phyloP scores from a whole-genome alignment of 2,329 filamentous ascomycete species.

The Colletotrichum theobromicola region DNA sequence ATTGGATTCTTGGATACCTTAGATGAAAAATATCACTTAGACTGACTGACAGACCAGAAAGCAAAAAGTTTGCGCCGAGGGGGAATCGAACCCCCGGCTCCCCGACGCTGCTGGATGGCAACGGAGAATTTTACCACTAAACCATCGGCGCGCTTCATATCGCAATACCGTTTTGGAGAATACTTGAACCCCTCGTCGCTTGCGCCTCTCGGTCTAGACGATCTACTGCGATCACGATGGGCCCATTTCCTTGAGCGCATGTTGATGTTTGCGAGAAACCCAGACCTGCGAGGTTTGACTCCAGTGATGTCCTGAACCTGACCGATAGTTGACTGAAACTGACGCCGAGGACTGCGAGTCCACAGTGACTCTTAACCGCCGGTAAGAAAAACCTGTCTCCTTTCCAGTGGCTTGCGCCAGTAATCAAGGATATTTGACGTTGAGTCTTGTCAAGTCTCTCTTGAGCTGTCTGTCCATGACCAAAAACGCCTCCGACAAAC shows the following conservation, averaged over 20 bases:
- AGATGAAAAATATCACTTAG: no score
- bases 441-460: neutral
- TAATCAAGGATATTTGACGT: fast-evolving
- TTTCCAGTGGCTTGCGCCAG: fast-evolving
- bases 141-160: neutral
- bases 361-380: neutral
- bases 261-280: fast-evolving
- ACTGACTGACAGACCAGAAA: no score
- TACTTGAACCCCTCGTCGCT: neutral
- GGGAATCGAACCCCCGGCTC: conserved; percentile 12
- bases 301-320: neutral
- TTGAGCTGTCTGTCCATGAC: no score
- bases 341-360: neutral
- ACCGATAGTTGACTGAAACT: fast-evolving
- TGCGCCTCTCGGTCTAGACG: neutral
- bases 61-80: neutral
- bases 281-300: neutral
- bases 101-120: conserved; percentile 6
- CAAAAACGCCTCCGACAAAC: neutral
- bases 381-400: neutral
- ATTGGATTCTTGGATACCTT: no score
- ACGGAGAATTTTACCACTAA: conserved; percentile 13
- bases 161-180: fast-evolving
- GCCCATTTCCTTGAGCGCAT: no score
- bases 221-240: no score